Evolutionary conservation across 768 basidiomycete genomes (phyloP).

Genomic region (Amanita jacksonii): DNA sequence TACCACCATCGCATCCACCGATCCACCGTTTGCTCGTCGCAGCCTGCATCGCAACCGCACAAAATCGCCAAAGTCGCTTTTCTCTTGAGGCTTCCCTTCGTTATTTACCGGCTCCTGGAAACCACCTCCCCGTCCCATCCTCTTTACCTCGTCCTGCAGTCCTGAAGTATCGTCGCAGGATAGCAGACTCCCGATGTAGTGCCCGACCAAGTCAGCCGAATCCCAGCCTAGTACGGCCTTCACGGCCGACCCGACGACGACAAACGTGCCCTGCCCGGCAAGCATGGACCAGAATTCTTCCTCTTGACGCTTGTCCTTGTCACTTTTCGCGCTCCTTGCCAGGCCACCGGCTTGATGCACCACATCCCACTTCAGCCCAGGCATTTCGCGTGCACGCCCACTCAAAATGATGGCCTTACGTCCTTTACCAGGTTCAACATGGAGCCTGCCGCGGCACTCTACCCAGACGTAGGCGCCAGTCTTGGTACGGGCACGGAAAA

Average conservation of each 20-base stretch:
- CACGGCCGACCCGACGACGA: constrained; percentile 40
- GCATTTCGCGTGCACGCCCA: constrained; percentile 66
- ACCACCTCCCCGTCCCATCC: constrained; percentile 16
- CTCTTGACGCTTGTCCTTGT: constrained; percentile 5
- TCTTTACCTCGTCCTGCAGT: constrained; percentile 15
- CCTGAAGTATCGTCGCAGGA: constrained; percentile 3
- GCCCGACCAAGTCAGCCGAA: constrained; percentile 42
- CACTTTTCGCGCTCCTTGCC: constrained; percentile 11
- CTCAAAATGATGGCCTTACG: constrained; percentile 90
- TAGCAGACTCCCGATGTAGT: constrained; percentile 28
- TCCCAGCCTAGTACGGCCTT: constrained; percentile 61
- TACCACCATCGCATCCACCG: constrained; percentile 15
- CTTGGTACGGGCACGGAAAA: constrained; percentile 77
- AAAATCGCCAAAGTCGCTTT: constrained; percentile 8
- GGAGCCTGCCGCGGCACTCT: constrained; percentile 80
- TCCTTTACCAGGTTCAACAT: constrained; percentile 90
- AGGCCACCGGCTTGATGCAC: constrained; percentile 45
- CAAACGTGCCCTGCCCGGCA: constrained; percentile 34
- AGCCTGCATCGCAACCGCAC: constrained; percentile 26
- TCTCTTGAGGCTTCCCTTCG: not conserved
- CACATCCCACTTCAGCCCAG: constrained; percentile 48
- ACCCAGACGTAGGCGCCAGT: constrained; percentile 71
- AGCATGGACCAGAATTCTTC: constrained; percentile 49
- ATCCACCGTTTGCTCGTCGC: constrained; percentile 25
- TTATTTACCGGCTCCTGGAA: constrained; percentile 2